phyloP scores from a whole-genome alignment of 2,329 filamentous ascomycete species.

The Gnomoniopsis smithogilvyi region DNA sequence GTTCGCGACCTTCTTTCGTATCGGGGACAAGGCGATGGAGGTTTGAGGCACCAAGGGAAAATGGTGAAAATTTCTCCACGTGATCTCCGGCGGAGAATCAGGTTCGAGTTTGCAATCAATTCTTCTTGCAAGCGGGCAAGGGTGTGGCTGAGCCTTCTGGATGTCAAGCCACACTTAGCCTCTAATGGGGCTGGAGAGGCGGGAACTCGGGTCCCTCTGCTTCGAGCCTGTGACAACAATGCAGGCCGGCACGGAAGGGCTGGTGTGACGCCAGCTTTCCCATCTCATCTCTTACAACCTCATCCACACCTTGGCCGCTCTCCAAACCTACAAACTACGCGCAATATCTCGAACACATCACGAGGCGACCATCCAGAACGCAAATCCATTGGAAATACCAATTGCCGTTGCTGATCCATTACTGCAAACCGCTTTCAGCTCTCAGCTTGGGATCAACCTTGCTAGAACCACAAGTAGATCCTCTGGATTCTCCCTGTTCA shows the following conservation, averaged over 20 bases:
- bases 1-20: constrained; percentile 7
- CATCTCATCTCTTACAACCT: background rate
- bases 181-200: background rate
- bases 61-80: constrained; percentile 6
- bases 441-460: background rate
- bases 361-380: background rate
- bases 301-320: background rate
- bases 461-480: background rate
- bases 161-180: background rate
- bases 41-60: constrained; percentile 9
- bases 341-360: background rate
- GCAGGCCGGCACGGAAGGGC: background rate
- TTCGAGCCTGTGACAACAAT: background rate
- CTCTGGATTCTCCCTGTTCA: background rate
- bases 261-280: constrained; percentile 2
- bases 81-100: background rate
- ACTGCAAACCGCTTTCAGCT: background rate
- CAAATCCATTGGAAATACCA: background rate
- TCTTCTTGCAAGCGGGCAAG: background rate
- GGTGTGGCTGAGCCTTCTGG: background rate
- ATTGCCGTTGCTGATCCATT: background rate
- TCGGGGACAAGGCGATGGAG: constrained; percentile 4
- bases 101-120: background rate
- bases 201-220: background rate
- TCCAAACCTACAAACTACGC: background rate